Percentiles rank a stretch among this genome's conserved stretches.
These are phyloP conservation scores for Dunaliella sp. DNA, from an alignment of 139 green algal genomes.

Conservation along the genomic window DNA sequence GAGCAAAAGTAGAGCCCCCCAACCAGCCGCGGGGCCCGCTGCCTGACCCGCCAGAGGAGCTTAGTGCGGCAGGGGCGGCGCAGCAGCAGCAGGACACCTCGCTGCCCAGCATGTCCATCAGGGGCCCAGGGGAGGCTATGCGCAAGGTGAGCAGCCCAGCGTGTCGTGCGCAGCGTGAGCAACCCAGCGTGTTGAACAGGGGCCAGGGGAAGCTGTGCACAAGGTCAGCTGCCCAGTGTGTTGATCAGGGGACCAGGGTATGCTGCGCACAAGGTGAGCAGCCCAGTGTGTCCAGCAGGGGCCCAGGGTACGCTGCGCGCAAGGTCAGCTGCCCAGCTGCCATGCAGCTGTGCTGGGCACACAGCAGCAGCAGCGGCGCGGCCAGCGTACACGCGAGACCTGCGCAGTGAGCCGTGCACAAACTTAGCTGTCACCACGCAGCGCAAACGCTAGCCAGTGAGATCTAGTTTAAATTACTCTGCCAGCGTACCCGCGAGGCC, in stretches of 20 bases:
- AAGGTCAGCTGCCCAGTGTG: background rate
- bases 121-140: background rate
- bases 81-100: background rate
- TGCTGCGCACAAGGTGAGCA: too few relatives aligned
- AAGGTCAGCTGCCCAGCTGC: too few relatives aligned
- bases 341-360: too few relatives aligned
- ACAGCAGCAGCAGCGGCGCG: too few relatives aligned
- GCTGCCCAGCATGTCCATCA: background rate
- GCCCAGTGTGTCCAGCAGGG: too few relatives aligned
- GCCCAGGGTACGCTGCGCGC: too few relatives aligned
- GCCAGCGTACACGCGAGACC: too few relatives aligned
- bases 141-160: background rate
- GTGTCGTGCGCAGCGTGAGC: background rate
- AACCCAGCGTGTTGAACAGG: background rate
- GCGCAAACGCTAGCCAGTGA: too few relatives aligned
- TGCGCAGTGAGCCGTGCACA: too few relatives aligned
- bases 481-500: too few relatives aligned
- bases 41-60: background rate
- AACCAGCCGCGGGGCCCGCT: background rate
- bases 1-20: background rate
- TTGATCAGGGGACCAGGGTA: background rate
- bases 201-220: background rate
- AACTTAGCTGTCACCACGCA: too few relatives aligned
- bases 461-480: too few relatives aligned
- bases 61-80: background rate